Conservation (phyloP, 163 green algal species). For the Scenedesmus sp. region DNA sequence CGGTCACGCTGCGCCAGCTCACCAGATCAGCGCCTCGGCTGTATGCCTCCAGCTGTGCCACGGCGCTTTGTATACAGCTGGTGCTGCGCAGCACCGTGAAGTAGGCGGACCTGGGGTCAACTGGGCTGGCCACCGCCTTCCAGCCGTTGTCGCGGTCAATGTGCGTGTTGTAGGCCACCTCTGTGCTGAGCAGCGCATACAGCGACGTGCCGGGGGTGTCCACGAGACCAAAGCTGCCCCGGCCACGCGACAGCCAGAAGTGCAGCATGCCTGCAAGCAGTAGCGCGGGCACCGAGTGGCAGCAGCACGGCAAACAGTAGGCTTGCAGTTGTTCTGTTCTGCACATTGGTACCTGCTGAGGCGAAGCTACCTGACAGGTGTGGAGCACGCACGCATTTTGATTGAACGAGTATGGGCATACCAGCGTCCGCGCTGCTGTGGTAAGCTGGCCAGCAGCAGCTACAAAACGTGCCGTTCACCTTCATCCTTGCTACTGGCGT, state of each 20-base stretch:
- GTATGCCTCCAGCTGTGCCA: constrained; percentile 79
- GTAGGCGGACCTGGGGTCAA: constrained; percentile 74
- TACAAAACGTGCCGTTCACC: no score
- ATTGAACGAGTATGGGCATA: no score
- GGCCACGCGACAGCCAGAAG: constrained; percentile 88
- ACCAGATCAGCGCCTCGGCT: constrained; percentile 75
- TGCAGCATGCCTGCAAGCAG: constrained; percentile 76
- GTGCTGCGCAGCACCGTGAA: constrained; percentile 79
- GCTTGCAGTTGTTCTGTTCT: background rate
- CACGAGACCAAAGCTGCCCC: constrained; percentile 82
- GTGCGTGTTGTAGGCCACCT: constrained; percentile 29
- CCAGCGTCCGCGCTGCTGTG: no score
- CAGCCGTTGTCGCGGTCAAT: constrained; percentile 60
- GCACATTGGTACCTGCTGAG: background rate
- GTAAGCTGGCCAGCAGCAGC: no score
- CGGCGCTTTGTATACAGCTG: constrained; percentile 85
- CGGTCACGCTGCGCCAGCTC: background rate
- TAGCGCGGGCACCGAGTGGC: background rate
- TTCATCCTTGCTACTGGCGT: no score
- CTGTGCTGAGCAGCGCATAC: constrained; percentile 77
- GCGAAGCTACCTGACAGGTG: no score
- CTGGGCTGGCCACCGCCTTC: constrained; percentile 73
- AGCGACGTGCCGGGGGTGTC: constrained; percentile 73
- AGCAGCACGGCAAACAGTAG: background rate
- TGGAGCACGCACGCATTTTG: no score